phyloP scores from a whole-genome alignment of 352 stramenopile genomes.

The Nothophytophthora sp. region DNA sequence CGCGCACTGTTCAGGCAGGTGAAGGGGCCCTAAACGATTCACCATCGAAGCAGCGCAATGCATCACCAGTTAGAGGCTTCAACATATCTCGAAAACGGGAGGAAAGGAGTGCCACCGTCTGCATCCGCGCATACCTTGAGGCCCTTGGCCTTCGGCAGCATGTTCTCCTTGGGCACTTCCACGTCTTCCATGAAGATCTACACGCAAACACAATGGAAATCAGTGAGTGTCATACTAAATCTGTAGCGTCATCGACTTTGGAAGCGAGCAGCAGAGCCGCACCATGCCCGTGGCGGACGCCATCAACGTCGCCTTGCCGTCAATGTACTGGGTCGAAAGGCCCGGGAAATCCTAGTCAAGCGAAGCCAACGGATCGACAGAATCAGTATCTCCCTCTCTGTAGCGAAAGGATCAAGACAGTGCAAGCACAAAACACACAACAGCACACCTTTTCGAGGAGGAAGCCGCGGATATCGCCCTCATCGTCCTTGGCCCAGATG shows the following conservation, averaged over 20 bases:
- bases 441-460: conserved; percentile 90
- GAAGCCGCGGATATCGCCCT: conserved; percentile 95
- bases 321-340: conserved; percentile 94
- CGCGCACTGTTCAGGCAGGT: conserved; percentile 97
- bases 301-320: conserved; percentile 96
- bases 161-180: conserved; percentile 92
- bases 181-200: conserved; percentile 98
- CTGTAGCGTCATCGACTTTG: too few relatives aligned
- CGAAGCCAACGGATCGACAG: background rate
- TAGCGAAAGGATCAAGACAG: conserved; percentile 1
- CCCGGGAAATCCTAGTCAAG: conserved; percentile 83
- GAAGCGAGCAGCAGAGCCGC: conserved; percentile 1
- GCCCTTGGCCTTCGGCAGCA: conserved; percentile 90
- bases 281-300: conserved; percentile 95
- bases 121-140: conserved; percentile 51
- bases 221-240: too few relatives aligned
- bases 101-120: background rate
- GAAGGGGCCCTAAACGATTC: conserved; percentile 89
- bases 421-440: background rate
- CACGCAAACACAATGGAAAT: too few relatives aligned
- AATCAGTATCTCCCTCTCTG: background rate
- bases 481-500: conserved; percentile 96
- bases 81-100: background rate
- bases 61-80: background rate
- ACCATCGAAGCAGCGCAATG: conserved; percentile 29